phyloP scores from a whole-genome alignment of 108 stramenopile genomes.

The Stephanodiscus minutulus region DNA sequence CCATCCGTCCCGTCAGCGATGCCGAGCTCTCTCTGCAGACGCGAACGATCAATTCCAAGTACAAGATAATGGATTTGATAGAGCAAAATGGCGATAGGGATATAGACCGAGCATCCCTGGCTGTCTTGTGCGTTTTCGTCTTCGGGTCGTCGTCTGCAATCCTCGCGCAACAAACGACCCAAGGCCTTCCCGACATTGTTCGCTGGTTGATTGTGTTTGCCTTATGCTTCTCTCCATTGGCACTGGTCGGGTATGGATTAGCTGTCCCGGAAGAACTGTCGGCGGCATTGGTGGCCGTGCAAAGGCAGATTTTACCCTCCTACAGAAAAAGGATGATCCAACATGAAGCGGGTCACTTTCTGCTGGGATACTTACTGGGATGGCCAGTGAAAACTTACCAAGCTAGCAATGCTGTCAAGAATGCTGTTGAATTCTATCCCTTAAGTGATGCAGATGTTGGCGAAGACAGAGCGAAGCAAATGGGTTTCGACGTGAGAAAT shows the following conservation, averaged over 20 bases:
- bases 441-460: slow-evolving; percentile 67
- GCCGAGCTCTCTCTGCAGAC: slow-evolving; percentile 87
- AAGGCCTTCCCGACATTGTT: slow-evolving; percentile 73
- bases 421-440: slow-evolving; percentile 88
- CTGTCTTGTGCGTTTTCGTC: slow-evolving; percentile 62
- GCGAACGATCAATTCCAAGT: slow-evolving; percentile 73
- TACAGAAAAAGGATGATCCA: slow-evolving; percentile 83
- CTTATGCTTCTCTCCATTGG: slow-evolving; percentile 73
- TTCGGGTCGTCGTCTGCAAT: slow-evolving; percentile 64
- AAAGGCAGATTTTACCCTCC: slow-evolving; percentile 73
- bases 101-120: slow-evolving; percentile 74
- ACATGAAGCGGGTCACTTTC: slow-evolving; percentile 87
- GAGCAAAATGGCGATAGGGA: slow-evolving; percentile 83
- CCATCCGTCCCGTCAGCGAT: slow-evolving; percentile 70
- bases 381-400: slow-evolving; percentile 69
- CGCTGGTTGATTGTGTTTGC: slow-evolving; percentile 79
- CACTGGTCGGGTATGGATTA: slow-evolving; percentile 83
- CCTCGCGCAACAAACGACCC: slow-evolving; percentile 55
- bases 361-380: slow-evolving; percentile 78
- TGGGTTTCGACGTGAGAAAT: slow-evolving; percentile 69
- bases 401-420: slow-evolving; percentile 76
- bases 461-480: slow-evolving; percentile 50
- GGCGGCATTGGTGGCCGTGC: slow-evolving; percentile 61
- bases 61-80: slow-evolving; percentile 75
- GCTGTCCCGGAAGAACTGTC: slow-evolving; percentile 71